Evolutionary conservation across 2,329 filamentous ascomycete species (phyloP).

Genomic region (Ascomycota sp.): DNA sequence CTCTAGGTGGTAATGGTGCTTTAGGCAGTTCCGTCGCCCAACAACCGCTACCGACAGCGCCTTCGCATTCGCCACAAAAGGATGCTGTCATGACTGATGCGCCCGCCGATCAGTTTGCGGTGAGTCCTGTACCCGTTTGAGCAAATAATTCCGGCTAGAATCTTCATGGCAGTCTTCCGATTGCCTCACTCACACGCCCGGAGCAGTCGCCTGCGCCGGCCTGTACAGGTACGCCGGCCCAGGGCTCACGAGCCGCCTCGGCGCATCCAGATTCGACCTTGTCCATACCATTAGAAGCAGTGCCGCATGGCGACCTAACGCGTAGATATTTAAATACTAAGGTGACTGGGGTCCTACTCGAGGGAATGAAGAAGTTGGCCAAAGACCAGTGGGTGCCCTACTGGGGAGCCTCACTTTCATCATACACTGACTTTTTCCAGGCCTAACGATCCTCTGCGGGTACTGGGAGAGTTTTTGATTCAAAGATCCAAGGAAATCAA

Average conservation of each 20-base stretch:
- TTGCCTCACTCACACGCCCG: not conserved
- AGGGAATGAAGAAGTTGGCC: slow-evolving; percentile 55
- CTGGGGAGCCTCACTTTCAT: too few relatives aligned
- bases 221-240: slow-evolving; percentile 28
- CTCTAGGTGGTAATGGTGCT: slow-evolving; percentile 6
- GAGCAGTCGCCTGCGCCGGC: slow-evolving; percentile 17
- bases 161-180: not conserved
- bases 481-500: slow-evolving; percentile 48
- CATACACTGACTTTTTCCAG: slow-evolving; percentile 12
- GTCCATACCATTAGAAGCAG: slow-evolving; percentile 37
- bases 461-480: slow-evolving; percentile 50
- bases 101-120: slow-evolving; percentile 18
- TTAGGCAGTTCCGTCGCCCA: slow-evolving; percentile 4
- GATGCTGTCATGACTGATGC: slow-evolving; percentile 25
- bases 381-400: slow-evolving; percentile 40
- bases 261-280: slow-evolving; percentile 31
- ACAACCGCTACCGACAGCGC: slow-evolving; percentile 2
- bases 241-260: slow-evolving; percentile 33
- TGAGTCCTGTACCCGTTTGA: slow-evolving; percentile 6
- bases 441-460: slow-evolving; percentile 46
- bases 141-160: not conserved
- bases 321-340: slow-evolving; percentile 53
- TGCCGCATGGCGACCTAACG: slow-evolving; percentile 45
- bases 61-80: slow-evolving; percentile 9
- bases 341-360: slow-evolving; percentile 45